Evolutionary conservation across 495 filamentous ascomycete species (phyloP).

Genomic region (Chaetomium fimeti): DNA sequence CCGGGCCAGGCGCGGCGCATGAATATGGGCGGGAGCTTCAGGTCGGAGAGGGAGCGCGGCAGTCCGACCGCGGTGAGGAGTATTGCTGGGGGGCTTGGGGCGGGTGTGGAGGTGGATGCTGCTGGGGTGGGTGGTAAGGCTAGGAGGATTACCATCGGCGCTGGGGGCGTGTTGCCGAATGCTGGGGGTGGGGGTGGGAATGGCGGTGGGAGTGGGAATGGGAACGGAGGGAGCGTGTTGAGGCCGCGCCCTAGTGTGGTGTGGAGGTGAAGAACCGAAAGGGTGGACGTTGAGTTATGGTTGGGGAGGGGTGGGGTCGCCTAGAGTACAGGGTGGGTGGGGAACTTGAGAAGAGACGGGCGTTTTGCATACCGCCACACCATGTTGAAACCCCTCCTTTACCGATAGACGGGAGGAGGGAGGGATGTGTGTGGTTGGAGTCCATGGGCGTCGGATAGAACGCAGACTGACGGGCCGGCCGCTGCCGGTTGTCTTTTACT

Average conservation of each 20-base stretch:
- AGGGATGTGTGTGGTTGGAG: slow-evolving; percentile 3
- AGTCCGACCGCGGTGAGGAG: slow-evolving; percentile 24
- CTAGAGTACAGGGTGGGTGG: not conserved
- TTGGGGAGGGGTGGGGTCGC: not conserved
- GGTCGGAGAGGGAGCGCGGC: slow-evolving; percentile 26
- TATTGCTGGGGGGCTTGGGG: not conserved
- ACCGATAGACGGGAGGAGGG: not conserved
- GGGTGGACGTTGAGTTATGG: not conserved
- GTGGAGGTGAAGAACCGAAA: slow-evolving; percentile 22
- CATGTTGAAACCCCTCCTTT: no score
- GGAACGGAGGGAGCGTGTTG: not conserved
- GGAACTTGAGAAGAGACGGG: slow-evolving; percentile 2
- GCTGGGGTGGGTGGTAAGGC: slow-evolving; percentile 28
- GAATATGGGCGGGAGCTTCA: slow-evolving; percentile 41
- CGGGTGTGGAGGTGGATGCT: not conserved
- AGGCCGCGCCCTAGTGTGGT: slow-evolving; percentile 26
- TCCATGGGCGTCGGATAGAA: not conserved
- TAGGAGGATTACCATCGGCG: slow-evolving; percentile 39
- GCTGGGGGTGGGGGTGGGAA: slow-evolving; percentile 8
- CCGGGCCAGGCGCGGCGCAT: slow-evolving; percentile 48
- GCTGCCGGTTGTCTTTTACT: not conserved
- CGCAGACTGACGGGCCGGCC: not conserved
- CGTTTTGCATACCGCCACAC: slow-evolving; percentile 10
- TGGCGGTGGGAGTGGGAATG: not conserved
- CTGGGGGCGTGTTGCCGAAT: slow-evolving; percentile 16